phyloP scores from a whole-genome alignment of 805 yeast species.

The Kluyveromyces starmeri region DNA sequence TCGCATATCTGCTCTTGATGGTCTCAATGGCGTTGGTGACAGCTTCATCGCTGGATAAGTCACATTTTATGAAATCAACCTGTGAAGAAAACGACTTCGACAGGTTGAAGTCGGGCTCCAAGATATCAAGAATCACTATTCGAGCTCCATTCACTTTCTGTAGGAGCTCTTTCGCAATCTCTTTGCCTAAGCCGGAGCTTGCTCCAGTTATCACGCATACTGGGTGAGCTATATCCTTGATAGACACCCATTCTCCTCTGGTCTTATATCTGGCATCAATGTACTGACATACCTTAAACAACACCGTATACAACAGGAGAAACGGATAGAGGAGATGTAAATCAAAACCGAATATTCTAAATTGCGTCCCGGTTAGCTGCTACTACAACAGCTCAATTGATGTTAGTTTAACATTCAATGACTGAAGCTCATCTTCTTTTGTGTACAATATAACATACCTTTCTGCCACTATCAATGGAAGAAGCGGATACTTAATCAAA shows the following conservation, averaged over 20 bases:
- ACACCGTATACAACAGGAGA: conserved; percentile 1
- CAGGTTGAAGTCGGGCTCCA: conserved; percentile 4
- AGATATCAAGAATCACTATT: conserved; percentile 22
- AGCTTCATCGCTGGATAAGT: conserved; percentile 44
- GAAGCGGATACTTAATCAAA: conserved; percentile 14
- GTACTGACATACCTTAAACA: background rate
- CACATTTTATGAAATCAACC: conserved; percentile 50
- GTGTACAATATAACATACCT: conserved; percentile 6
- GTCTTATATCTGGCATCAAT: conserved; percentile 1
- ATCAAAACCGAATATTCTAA: conserved; percentile 6
- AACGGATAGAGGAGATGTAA: background rate
- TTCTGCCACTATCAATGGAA: conserved; percentile 8
- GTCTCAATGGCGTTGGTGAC: conserved; percentile 33
- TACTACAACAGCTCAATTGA: too few relatives aligned
- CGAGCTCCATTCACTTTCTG: conserved; percentile 14
- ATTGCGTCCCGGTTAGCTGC: too few relatives aligned
- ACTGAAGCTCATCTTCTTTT: too few relatives aligned
- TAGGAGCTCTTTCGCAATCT: conserved; percentile 17
- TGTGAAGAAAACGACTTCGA: background rate
- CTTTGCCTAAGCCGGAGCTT: conserved; percentile 31
- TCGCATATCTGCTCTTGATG: conserved; percentile 33
- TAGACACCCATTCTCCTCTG: conserved; percentile 5
- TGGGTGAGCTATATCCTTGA: background rate
- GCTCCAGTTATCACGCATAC: conserved; percentile 31
- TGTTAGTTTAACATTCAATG: background rate